Percentiles rank a stretch among this genome's conserved stretches.
Conservation (phyloP, 192 early-diverging fungal genomes). For the Coemansia sp. region DNA sequence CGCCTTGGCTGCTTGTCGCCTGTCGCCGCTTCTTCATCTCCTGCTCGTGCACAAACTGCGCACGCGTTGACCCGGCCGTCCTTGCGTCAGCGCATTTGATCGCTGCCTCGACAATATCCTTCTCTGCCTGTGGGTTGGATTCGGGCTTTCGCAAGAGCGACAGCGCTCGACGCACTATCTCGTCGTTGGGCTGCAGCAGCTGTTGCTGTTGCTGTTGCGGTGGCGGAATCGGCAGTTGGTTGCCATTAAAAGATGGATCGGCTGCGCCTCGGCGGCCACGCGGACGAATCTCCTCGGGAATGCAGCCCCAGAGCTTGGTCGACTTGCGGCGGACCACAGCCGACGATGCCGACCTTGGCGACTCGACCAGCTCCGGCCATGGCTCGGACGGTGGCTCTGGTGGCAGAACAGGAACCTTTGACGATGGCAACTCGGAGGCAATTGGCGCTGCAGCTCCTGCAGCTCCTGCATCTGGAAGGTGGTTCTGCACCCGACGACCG, state of each 20-base stretch:
- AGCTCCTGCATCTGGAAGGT: neutral
- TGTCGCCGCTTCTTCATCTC: conserved; percentile 25
- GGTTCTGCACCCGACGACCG: conserved; percentile 6
- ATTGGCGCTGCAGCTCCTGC: neutral
- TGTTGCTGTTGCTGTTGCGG: neutral
- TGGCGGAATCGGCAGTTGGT: neutral
- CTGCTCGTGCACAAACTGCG: conserved; percentile 49
- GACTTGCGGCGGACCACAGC: conserved; percentile 57
- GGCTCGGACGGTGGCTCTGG: neutral
- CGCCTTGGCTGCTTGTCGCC: neutral
- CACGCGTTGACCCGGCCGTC: conserved; percentile 42
- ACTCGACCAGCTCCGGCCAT: neutral
- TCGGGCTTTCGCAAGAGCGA: conserved; percentile 54
- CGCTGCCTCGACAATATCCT: conserved; percentile 53
- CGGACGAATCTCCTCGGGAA: conserved; percentile 54
- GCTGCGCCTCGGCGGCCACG: conserved; percentile 3
- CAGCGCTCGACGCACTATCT: conserved; percentile 54
- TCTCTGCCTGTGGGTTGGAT: conserved; percentile 51
- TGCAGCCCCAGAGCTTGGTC: conserved; percentile 57
- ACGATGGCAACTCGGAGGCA: neutral
- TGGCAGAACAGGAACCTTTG: neutral
- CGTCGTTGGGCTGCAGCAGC: conserved; percentile 17
- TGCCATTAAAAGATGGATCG: neutral
- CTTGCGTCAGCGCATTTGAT: conserved; percentile 40
- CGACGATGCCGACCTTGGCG: conserved; percentile 7